Evolutionary conservation across 148 eudicot species (phyloP).

Genomic region (Camellia japonica): DNA sequence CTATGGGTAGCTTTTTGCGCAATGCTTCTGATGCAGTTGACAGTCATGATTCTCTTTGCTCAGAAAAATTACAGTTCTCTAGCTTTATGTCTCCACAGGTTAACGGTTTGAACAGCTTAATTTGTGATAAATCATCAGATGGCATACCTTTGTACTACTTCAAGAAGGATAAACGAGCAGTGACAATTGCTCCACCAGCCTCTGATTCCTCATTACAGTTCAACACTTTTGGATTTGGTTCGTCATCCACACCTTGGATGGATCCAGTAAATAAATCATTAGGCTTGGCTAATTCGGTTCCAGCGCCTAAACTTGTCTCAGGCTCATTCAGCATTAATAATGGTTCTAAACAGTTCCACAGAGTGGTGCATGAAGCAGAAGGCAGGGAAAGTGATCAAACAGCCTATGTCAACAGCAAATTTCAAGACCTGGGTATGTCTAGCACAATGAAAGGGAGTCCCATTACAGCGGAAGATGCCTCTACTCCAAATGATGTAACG

Average conservation of each 20-base stretch:
- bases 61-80: conserved; percentile 80
- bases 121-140: conserved; percentile 72
- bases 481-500: conserved; percentile 45
- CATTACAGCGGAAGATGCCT: conserved; percentile 38
- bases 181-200: conserved; percentile 55
- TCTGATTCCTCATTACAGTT: conserved; percentile 59
- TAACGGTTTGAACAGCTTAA: conserved; percentile 60
- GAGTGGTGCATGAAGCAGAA: conserved; percentile 96
- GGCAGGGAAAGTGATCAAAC: conserved; percentile 68
- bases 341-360: conserved; percentile 72
- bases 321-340: conserved; percentile 72
- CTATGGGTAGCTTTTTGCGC: conserved; percentile 48
- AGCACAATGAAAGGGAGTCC: conserved; percentile 53
- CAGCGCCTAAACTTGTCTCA: conserved; percentile 68
- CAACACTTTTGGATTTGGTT: conserved; percentile 58
- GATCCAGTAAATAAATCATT: conserved; percentile 68
- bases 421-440: conserved; percentile 64
- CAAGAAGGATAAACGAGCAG: conserved; percentile 62
- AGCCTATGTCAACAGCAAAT: conserved; percentile 47
- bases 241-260: conserved; percentile 75
- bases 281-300: conserved; percentile 77
- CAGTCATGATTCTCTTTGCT: conserved; percentile 47
- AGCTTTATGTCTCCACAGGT: conserved; percentile 84
- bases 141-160: conserved; percentile 94
- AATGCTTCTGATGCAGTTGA: conserved; percentile 50